Percentiles rank a stretch among this genome's conserved stretches.
Conservation (phyloP, 306 rosid genomes). For the Heteromeles arbutifolia region DNA sequence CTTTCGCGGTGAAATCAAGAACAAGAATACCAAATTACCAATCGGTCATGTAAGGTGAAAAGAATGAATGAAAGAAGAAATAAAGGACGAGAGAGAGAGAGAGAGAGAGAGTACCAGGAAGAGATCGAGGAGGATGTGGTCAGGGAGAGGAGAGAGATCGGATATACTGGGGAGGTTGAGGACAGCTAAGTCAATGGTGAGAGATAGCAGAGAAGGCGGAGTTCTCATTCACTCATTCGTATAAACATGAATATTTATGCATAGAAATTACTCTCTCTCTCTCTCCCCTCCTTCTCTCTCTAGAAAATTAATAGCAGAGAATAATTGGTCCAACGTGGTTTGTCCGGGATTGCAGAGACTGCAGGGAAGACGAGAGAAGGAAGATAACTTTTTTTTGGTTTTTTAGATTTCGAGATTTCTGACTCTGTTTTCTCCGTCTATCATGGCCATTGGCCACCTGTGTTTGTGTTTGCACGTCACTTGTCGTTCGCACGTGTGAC, state of each 20-base stretch:
- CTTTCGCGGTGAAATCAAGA: not conserved
- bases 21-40: not conserved
- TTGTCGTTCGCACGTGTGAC: not conserved
- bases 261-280: not conserved
- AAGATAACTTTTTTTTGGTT: not conserved
- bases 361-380: not conserved
- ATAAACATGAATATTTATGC: not conserved
- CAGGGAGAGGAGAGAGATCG: conserved; percentile 91
- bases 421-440: conserved; percentile 17
- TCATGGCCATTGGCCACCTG: not conserved
- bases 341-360: conserved; percentile 21
- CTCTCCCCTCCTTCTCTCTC: not conserved
- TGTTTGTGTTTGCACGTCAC: not conserved
- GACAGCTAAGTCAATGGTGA: conserved; percentile 77
- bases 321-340: conserved; percentile 28
- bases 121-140: conserved; percentile 84
- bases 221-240: conserved; percentile 67
- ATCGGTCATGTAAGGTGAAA: not conserved
- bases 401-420: not conserved
- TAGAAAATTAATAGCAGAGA: not conserved
- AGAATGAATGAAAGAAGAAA: not conserved
- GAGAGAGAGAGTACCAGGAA: conserved; percentile 40
- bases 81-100: not conserved
- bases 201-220: conserved; percentile 84
- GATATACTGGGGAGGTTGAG: conserved; percentile 65